Base-by-base conservation (phyloP, 257 asterid species). In the Nicotiana paniculata region DNA sequence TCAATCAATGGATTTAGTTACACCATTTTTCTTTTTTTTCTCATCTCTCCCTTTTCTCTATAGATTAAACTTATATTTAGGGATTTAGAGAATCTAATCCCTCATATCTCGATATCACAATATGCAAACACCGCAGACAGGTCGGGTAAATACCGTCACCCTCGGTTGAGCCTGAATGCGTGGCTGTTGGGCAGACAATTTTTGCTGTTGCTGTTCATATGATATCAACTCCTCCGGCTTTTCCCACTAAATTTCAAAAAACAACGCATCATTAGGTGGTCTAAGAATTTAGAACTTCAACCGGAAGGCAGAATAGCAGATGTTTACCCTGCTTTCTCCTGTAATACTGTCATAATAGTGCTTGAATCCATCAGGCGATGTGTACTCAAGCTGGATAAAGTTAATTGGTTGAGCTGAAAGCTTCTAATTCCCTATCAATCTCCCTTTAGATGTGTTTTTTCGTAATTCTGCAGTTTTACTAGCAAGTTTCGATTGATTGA, bases 311-410 rank as follows among this genome's bases (percentile, higher is more conserved):
- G 82, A 55, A 81, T 18, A 69, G 55, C 17, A 65, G 82, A 83
- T 77, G 78, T 74, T 80, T 90, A 95, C 99, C 92, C 89, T 93
- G 97, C 99, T 95, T 93, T 95, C 98, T 77, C 99, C 96, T 80
- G 97, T 92, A 79, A 86, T 43, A 83, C 88, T 91, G 90, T 93
- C 93, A 86, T 93, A 91, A 86, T 95, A 95, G 87, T 95, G 93
- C 87, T 91, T 95, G 88, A 88, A 93, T 79, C 99, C 99, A 88
- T 95, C 98, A 54, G 97, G 99, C 9, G 98, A 90, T 55, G 87
- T 90, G 88, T 95, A 98, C 86, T 95, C 99, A 48, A 15, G 39
- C 79, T 26, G 9, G 48, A 65, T 65, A 24, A 74, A 1, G 79
- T 74, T 3, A 26, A 26, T 74, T 2, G 26, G 24, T 46, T 7